Evolutionary conservation across 345 rosid species (phyloP), one percentile per base, ranked within the genome.

Genomic region (Cardamine occulta): DNA sequence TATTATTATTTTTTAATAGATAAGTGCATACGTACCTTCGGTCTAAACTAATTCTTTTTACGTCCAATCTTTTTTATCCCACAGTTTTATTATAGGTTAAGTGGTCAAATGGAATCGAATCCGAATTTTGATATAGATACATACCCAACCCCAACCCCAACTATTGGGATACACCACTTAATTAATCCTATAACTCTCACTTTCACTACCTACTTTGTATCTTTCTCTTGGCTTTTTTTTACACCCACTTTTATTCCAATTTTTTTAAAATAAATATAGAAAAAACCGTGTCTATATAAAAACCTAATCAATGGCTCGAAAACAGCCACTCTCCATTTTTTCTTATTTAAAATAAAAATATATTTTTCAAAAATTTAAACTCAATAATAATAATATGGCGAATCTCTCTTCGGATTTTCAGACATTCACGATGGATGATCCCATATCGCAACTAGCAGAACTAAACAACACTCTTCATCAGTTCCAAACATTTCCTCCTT

Each of bases 361-460:
- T 8, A 4, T 7, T 3, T 7, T 24, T 8, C 0, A 13, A 8
- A 15, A 40, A 60, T 23, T 35, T 13, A 28, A 69, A 57, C 17
- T 34, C 53, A 28, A 28, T 28, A 24, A 28, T 19, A 64, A 40
- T 21, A 57, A 4, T 47, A 78, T 78, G 81, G 77, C 81, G 52
- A 72, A 78, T 78, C 73, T 72, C 69, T 78, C 81, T 37, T 72
- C 77, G 23, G 73, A 66, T 72, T 45, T 52, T 52, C 77, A 78
- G 42, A 72, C 77, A 40, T 49, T 7, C 29, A 66, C 63, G 5
- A 52, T 66, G 68, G 73, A 66, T 47, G 80, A 77, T 70, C 81
- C 82, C 37, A 66, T 78, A 26, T 80, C 48, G 74, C 87, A 86
- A 31, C 74, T 87, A 57, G 60, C 81, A 10, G 83, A 82, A 57